Percentiles rank a stretch among this genome's conserved stretches.
Conservation (phyloP, 202 grass and related monocot genomes). For the Schoenoplectus tabernaemontani region DNA sequence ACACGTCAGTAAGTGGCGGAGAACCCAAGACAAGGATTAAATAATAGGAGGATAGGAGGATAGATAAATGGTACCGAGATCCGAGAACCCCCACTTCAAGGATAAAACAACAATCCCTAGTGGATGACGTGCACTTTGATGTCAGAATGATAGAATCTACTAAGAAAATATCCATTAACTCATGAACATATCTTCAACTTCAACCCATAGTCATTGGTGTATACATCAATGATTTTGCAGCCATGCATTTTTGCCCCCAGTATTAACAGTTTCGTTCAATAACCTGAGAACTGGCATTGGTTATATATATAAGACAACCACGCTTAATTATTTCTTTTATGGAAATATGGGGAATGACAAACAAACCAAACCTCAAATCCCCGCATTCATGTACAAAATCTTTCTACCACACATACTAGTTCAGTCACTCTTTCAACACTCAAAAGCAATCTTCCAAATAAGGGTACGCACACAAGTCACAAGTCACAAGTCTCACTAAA, state of each 20-base stretch:
- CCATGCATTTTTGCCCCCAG: background rate
- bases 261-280: background rate
- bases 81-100: background rate
- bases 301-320: background rate
- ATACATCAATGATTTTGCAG: background rate
- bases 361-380: background rate
- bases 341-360: background rate
- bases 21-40: conserved; percentile 1
- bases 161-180: background rate
- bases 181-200: background rate
- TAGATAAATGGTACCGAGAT: background rate
- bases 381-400: background rate
- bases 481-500: background rate
- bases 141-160: background rate
- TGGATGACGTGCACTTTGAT: background rate
- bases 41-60: background rate
- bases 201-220: background rate
- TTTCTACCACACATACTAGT: background rate
- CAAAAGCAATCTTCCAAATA: background rate
- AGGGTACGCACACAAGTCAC: background rate
- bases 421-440: background rate
- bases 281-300: background rate
- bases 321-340: background rate
- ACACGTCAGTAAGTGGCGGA: background rate
- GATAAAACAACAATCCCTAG: background rate